Evolutionary conservation across 805 yeast genomes (phyloP).

Genomic region (Starmerella gropengiesseri): DNA sequence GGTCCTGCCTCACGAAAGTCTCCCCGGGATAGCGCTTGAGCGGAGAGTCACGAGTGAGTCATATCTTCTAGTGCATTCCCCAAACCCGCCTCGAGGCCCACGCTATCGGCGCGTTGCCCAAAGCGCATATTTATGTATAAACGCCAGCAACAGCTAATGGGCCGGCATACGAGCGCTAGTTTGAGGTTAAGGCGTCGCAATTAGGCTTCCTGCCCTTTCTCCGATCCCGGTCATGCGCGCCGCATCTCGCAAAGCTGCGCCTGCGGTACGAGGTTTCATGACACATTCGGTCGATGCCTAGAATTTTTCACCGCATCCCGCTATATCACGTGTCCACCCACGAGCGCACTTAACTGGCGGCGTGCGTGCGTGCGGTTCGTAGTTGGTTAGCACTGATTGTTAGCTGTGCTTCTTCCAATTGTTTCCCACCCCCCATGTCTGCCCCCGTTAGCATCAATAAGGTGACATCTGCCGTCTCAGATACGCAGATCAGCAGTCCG

Average conservation of each 20-base stretch:
- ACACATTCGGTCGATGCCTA: neutral
- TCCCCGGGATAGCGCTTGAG: neutral
- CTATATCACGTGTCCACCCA: neutral
- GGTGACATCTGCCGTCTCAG: constrained; percentile 11
- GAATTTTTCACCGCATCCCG: neutral
- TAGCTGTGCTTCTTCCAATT: no score
- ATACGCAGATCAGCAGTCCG: constrained; percentile 13
- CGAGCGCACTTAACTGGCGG: constrained; percentile 2
- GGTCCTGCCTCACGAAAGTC: no score
- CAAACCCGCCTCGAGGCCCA: neutral
- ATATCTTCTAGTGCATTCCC: constrained; percentile 4
- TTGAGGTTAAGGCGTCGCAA: no score
- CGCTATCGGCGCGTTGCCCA: neutral
- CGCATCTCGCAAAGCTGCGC: no score
- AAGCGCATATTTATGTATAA: no score
- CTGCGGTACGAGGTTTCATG: no score
- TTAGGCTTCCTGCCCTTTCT: no score
- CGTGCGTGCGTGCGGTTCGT: no score
- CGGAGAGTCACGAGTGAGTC: constrained; percentile 3
- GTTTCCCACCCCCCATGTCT: constrained; percentile 25
- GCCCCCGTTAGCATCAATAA: constrained; percentile 27
- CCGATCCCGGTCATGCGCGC: no score
- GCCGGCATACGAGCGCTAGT: no score
- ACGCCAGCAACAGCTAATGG: no score
- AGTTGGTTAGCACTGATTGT: no score